These are phyloP conservation scores for Talaromyces amestolkiae DNA, from an alignment of 2,329 filamentous ascomycete genomes.

Conservation along the genomic window DNA sequence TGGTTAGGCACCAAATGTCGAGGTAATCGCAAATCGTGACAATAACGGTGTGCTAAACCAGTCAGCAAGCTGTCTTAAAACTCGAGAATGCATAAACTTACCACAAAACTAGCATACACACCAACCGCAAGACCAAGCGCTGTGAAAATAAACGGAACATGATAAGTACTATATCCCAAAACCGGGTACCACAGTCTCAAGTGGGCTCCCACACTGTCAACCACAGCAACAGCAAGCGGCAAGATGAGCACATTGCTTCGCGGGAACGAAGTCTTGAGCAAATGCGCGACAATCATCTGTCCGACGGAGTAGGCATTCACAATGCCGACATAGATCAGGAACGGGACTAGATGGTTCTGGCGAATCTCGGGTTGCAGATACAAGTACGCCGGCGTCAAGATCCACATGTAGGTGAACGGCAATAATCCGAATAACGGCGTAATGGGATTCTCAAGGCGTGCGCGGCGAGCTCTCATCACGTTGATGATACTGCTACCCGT, in stretches of 20 bases:
- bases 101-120: constrained; percentile 95
- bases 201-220: constrained; percentile 74
- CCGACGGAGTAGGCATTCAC: constrained; percentile 94
- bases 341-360: constrained; percentile 79
- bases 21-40: constrained; percentile 97
- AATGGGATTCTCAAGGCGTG: constrained; percentile 67
- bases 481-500: constrained; percentile 71
- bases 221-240: constrained; percentile 72
- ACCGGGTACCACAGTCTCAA: constrained; percentile 66
- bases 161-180: constrained; percentile 76
- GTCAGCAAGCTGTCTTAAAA: not conserved
- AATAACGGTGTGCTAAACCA: constrained; percentile 72
- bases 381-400: constrained; percentile 73
- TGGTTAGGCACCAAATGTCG: constrained; percentile 97
- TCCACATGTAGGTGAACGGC: constrained; percentile 78
- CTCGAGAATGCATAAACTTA: constrained; percentile 30
- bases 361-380: constrained; percentile 82
- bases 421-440: constrained; percentile 72
- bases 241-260: constrained; percentile 82
- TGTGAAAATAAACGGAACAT: constrained; percentile 86
- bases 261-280: constrained; percentile 83
- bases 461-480: constrained; percentile 76
- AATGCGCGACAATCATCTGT: constrained; percentile 90
- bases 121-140: constrained; percentile 82
- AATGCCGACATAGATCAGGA: constrained; percentile 81